Evolutionary conservation across 2,329 filamentous ascomycete genomes (phyloP).

Genomic region (Rasamsonia emersonii): DNA sequence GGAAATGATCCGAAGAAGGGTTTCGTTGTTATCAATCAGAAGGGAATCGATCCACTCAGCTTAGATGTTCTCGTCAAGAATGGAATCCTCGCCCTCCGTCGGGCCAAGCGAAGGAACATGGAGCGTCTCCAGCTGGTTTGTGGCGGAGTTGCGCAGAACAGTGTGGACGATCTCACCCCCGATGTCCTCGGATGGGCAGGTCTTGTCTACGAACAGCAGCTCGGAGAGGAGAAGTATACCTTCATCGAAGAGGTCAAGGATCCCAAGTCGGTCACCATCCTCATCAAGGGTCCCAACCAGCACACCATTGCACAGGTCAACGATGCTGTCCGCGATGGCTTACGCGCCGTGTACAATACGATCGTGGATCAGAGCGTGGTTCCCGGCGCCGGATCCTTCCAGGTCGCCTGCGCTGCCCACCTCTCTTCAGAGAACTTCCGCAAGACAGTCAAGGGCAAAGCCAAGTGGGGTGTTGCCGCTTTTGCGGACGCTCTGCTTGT

Average conservation of each 20-base stretch:
- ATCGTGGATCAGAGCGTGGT: conserved; percentile 97
- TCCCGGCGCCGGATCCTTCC: conserved; percentile 89
- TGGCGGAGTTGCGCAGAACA: conserved; percentile 87
- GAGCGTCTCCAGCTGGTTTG: conserved; percentile 93
- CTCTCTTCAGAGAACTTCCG: conserved; percentile 78
- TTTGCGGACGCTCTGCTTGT: conserved; percentile 92
- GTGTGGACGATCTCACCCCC: conserved; percentile 81
- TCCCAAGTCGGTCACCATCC: conserved; percentile 90
- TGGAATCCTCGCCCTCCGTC: conserved; percentile 84
- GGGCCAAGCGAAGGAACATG: conserved; percentile 98
- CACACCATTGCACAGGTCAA: conserved; percentile 97
- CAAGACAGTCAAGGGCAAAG: conserved; percentile 93
- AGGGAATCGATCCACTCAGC: conserved; percentile 94
- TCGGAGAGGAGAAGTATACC: conserved; percentile 98
- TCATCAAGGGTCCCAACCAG: conserved; percentile 96
- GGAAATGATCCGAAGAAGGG: conserved; percentile 87
- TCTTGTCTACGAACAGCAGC: conserved; percentile 89
- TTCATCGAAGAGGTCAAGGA: conserved; percentile 99
- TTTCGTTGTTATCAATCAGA: conserved; percentile 98
- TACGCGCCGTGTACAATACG: conserved; percentile 97
- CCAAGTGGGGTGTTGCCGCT: conserved; percentile 88
- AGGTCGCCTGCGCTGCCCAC: conserved; percentile 83
- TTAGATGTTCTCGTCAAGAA: conserved; percentile 97
- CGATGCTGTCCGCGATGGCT: conserved; percentile 88
- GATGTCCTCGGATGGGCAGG: conserved; percentile 93